A percentile compares a stretch with the other conserved stretches of the same genome.
Conservation (phyloP, 139 green algal genomes). For the Chlorella sp. region DNA sequence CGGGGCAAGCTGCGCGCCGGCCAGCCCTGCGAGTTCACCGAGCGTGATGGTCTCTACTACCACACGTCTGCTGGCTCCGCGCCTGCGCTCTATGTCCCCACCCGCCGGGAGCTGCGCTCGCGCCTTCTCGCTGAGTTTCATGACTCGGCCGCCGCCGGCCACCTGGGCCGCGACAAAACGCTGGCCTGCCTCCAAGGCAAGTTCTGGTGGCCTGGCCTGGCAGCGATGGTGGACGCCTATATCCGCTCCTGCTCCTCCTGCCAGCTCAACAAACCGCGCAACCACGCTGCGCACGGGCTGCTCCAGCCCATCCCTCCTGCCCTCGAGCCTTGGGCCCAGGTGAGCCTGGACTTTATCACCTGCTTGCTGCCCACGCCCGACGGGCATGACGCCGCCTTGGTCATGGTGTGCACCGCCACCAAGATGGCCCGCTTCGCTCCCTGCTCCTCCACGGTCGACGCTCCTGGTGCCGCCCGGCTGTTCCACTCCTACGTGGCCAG, state of each 20-base stretch:
- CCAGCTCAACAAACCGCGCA: slow-evolving; percentile 36
- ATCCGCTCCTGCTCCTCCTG: slow-evolving; percentile 39
- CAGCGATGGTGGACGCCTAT: neutral
- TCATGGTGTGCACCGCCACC: slow-evolving; percentile 19
- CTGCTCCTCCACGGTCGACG: slow-evolving; percentile 8
- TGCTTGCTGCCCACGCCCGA: neutral
- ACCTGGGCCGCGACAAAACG: neutral
- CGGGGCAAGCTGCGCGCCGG: no score
- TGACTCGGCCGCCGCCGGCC: neutral
- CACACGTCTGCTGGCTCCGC: no score
- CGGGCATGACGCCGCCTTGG: slow-evolving; percentile 46
- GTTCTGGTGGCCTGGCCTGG: slow-evolving; percentile 37
- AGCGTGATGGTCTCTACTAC: no score
- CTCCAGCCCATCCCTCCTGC: slow-evolving; percentile 30
- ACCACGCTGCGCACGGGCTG: neutral
- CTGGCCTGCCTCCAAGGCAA: no score
- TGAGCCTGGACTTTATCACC: slow-evolving; percentile 34
- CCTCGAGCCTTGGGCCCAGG: slow-evolving; percentile 12
- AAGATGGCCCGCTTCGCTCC: slow-evolving; percentile 23
- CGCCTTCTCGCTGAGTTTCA: neutral
- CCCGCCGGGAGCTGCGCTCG: slow-evolving; percentile 1
- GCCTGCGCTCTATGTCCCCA: neutral
- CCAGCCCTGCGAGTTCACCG: no score
- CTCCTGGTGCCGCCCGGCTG: neutral
- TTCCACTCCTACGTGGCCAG: slow-evolving; percentile 34